Conservation (phyloP, 805 yeast species). For the Ogataea dorogensis region DNA sequence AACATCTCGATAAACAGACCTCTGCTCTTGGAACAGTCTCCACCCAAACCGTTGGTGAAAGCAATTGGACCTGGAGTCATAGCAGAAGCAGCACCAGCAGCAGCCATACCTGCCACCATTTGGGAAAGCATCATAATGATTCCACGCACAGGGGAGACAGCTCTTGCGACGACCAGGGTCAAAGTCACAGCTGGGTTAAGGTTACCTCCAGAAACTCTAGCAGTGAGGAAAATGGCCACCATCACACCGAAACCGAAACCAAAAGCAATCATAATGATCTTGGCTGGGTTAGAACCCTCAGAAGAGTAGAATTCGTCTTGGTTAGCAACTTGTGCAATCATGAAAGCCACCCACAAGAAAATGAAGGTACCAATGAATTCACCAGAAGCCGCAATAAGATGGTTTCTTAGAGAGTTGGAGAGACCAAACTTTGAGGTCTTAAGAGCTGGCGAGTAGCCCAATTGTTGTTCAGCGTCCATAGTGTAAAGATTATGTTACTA, state of each 20-base stretch:
- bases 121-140: slow-evolving; percentile 63
- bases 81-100: slow-evolving; percentile 84
- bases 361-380: slow-evolving; percentile 86
- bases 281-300: slow-evolving; percentile 51
- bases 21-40: slow-evolving; percentile 67
- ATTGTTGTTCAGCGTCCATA: slow-evolving; percentile 41
- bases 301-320: slow-evolving; percentile 33
- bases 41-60: slow-evolving; percentile 70
- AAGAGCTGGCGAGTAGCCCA: slow-evolving; percentile 41
- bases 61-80: slow-evolving; percentile 79
- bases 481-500: not conserved
- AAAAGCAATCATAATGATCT: slow-evolving; percentile 73
- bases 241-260: slow-evolving; percentile 87
- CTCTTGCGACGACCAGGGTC: slow-evolving; percentile 67
- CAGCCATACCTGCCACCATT: slow-evolving; percentile 84
- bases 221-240: slow-evolving; percentile 67
- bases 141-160: slow-evolving; percentile 72
- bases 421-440: slow-evolving; percentile 37
- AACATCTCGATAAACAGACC: slow-evolving; percentile 83
- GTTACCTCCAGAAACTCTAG: slow-evolving; percentile 84
- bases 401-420: slow-evolving; percentile 51
- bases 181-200: slow-evolving; percentile 87
- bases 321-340: slow-evolving; percentile 81
- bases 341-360: slow-evolving; percentile 77
- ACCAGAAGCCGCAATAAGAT: slow-evolving; percentile 65